Conservation (phyloP, 306 rosid species). For the Acacia acuminata region DNA sequence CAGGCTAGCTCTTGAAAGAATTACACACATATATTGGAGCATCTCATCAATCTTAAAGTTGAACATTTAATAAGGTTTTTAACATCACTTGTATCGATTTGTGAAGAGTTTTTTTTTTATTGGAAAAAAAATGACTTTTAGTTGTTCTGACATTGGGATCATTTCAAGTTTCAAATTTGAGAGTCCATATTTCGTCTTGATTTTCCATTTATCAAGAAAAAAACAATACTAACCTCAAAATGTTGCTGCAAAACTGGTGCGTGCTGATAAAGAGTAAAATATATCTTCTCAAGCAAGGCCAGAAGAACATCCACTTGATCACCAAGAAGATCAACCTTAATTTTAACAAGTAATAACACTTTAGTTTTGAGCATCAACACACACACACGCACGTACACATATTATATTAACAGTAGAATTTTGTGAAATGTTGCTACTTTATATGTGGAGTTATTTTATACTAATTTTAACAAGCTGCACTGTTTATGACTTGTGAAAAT, state of each 20-base stretch:
- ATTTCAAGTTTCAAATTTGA: background rate
- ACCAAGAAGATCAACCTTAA: slow-evolving; percentile 88
- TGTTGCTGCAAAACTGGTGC: slow-evolving; percentile 67
- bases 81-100: background rate
- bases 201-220: background rate
- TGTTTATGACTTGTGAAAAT: background rate
- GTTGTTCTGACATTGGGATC: background rate
- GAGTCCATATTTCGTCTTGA: background rate
- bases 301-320: slow-evolving; percentile 85
- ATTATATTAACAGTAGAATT: background rate
- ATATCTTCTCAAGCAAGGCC: slow-evolving; percentile 63
- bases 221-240: slow-evolving; percentile 50
- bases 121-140: background rate
- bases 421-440: background rate
- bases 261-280: slow-evolving; percentile 48
- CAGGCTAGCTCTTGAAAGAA: background rate
- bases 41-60: background rate
- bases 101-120: background rate
- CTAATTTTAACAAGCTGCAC: background rate
- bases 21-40: background rate
- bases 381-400: no score
- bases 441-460: no score
- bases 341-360: background rate
- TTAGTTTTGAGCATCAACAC: background rate
- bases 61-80: background rate